Base-by-base conservation (phyloP, 345 rosid species). In the Arabis hirsuta region DNA sequence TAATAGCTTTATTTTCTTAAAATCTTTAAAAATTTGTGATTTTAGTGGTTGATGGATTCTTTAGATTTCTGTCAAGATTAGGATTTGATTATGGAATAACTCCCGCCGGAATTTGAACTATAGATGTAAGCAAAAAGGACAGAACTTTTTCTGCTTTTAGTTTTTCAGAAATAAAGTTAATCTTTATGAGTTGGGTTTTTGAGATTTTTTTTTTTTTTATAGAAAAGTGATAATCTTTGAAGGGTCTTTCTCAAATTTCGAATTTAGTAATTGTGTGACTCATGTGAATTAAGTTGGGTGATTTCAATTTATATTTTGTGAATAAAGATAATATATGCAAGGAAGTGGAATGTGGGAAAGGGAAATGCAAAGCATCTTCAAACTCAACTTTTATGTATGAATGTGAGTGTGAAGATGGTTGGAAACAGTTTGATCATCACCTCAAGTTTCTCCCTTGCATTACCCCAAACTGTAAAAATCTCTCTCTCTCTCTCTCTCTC, bases 381-480 rank as follows among this genome's bases (percentile, higher is more conserved):
- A 84, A 84, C 10, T 22, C 19, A 75, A 56, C 77, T n/a, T 59
- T 78, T 55, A 65, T 71, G 38, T 76, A 72, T 73, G 83, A 81
- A 47, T 93, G 97, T 73, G 86, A 84, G 24, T 90, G 96, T 74
- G 85, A 85, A 0, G 32, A 76, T 65, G 96, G 97, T 12, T 93
- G 98, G 98, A 90, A 70, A 77, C 90, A 77, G 74, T 69, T 79
- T 72, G 79, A 78, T 74, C 52, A 46, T 53, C 1, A 67, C 47
- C 75, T 76, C 90, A 83, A 79, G 60, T 88, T 93, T 79, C 97
- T 93, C 65, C 98, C 97, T 51, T 93, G 98, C 84, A 62, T 88
- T 72, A 57, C 79, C 29, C 97, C 97, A 51, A 85, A 90, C 73
- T 93, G 98, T 93, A 72, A 80, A 68, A 14, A 16, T 16, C 16